A percentile compares a stretch with the other conserved stretches of the same genome.
Evolutionary conservation across 345 rosid genomes (phyloP).

Genomic region (Cardamine resedifolia): DNA sequence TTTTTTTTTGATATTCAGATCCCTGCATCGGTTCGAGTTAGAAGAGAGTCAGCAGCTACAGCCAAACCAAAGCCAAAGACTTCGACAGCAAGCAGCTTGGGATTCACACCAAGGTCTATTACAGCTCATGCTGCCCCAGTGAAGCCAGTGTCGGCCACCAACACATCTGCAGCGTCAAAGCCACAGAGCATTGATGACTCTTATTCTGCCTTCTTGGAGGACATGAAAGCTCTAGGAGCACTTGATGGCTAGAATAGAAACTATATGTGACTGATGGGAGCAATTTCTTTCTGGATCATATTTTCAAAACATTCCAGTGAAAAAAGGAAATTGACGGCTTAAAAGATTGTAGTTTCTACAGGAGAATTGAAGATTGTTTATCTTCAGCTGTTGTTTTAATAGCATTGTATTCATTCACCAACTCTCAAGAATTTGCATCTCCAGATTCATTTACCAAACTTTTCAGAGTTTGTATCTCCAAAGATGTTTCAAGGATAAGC

Average conservation of each 20-base stretch:
- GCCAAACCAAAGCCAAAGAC: conserved; percentile 76
- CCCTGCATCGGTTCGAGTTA: conserved; percentile 94
- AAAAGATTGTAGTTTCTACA: background rate
- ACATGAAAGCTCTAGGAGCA: conserved; percentile 99
- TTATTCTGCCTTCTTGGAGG: conserved; percentile 81
- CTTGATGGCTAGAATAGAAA: conserved; percentile 58
- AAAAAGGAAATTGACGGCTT: background rate
- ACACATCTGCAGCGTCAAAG: conserved; percentile 52
- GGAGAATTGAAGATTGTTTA: background rate
- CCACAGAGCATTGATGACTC: conserved; percentile 83
- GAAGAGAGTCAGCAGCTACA: conserved; percentile 68
- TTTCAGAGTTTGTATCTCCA: background rate
- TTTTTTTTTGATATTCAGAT: conserved; percentile 46
- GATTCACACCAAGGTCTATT: conserved; percentile 48
- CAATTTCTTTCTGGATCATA: background rate
- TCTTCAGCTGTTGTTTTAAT: background rate
- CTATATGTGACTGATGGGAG: background rate
- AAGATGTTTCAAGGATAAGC: background rate
- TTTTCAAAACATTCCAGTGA: background rate
- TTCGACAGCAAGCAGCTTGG: conserved; percentile 32
- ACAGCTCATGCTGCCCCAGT: conserved; percentile 34
- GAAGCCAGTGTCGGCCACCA: conserved; percentile 48
- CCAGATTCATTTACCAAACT: background rate
- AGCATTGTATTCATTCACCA: background rate
- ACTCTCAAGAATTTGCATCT: background rate